These are phyloP conservation scores for Cryptosporidium viatorum DNA, from an alignment of 169 alveolate species.

Conservation along the genomic window DNA sequence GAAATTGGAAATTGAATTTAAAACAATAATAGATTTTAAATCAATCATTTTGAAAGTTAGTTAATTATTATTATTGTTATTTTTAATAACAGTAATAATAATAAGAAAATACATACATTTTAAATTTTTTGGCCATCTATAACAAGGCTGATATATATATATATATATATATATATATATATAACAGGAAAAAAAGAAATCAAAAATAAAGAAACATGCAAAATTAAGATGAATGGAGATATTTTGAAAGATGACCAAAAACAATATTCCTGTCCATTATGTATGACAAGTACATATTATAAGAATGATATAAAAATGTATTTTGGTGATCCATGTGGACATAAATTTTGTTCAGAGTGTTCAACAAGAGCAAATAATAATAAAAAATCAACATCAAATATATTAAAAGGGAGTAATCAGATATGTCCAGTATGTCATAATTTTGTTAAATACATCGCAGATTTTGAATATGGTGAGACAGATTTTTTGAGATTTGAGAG, in stretches of 20 bases:
- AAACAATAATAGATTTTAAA: too few species aligned
- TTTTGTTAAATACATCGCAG: slow-evolving; percentile 30
- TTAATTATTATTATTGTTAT: too few species aligned
- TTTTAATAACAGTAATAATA: too few species aligned
- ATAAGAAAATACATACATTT: too few species aligned
- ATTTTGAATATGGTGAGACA: slow-evolving; percentile 63
- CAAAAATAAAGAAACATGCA: background rate
- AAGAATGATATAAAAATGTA: slow-evolving; percentile 42
- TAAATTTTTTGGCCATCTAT: too few species aligned
- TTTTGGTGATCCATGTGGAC: slow-evolving; percentile 73
- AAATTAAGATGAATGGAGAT: background rate
- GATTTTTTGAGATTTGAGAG: slow-evolving; percentile 38
- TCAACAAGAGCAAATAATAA: slow-evolving; percentile 21
- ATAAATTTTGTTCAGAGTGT: slow-evolving; percentile 65
- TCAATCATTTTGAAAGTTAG: background rate
- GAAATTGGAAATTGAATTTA: background rate
- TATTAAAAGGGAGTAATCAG: background rate
- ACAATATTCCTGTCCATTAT: slow-evolving; percentile 43
- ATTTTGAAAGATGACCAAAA: slow-evolving; percentile 4
- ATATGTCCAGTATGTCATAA: slow-evolving; percentile 59
- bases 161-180: too few species aligned
- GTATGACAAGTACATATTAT: slow-evolving; percentile 26
- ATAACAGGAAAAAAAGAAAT: too few species aligned
- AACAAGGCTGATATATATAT: too few species aligned
- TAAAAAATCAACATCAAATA: background rate